These are phyloP conservation scores for Podospora conica DNA, from an alignment of 495 filamentous ascomycete species.

Conservation along the genomic window DNA sequence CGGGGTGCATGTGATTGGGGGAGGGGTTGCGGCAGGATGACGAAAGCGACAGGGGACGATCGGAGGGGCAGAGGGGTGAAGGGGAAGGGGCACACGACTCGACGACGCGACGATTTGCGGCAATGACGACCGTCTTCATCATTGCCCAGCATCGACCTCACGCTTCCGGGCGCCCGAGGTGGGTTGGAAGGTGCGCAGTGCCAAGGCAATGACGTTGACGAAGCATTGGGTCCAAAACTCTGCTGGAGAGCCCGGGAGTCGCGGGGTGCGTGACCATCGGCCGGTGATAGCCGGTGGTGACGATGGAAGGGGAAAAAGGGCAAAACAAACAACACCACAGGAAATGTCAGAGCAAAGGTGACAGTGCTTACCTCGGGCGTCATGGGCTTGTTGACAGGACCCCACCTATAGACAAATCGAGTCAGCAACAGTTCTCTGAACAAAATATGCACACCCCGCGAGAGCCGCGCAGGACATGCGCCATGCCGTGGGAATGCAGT, in stretches of 20 bases:
- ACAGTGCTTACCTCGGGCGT: conserved; percentile 74
- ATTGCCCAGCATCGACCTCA: not conserved
- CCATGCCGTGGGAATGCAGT: not conserved
- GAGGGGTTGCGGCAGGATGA: conserved; percentile 24
- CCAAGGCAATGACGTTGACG: conserved; percentile 20
- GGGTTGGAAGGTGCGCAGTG: conserved; percentile 1
- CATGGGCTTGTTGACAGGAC: conserved; percentile 98
- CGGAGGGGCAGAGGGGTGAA: too few species aligned
- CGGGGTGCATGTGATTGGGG: conserved; percentile 31
- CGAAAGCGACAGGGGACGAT: conserved; percentile 23
- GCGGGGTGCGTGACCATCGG: conserved; percentile 15
- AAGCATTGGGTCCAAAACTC: conserved; percentile 9
- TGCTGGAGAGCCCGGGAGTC: not conserved
- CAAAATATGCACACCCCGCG: not conserved
- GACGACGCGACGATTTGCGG: conserved; percentile 1
- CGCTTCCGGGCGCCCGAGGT: conserved; percentile 10
- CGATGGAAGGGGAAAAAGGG: not conserved
- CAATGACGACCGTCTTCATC: conserved; percentile 18
- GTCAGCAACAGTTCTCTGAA: not conserved
- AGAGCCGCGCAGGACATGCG: too few species aligned
- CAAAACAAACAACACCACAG: conserved; percentile 3
- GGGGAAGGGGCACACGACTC: conserved; percentile 4
- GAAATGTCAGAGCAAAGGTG: conserved; percentile 2
- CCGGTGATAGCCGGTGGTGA: conserved; percentile 7
- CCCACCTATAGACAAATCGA: conserved; percentile 36